Evolutionary conservation across 257 asterid species (phyloP).

Genomic region (Lycium ferocissimum): DNA sequence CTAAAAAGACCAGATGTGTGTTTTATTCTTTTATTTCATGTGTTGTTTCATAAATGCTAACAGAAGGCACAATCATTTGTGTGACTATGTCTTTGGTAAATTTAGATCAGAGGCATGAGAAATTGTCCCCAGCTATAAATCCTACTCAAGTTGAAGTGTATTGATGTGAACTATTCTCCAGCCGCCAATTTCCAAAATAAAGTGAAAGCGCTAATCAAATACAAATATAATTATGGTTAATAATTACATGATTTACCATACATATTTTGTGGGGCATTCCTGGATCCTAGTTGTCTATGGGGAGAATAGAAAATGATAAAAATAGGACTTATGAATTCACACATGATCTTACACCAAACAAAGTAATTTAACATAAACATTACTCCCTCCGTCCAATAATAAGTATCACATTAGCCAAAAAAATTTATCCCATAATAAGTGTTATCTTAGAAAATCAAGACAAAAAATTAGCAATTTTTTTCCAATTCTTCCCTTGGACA

Average conservation of each 20-base stretch:
- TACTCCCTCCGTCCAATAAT: too few relatives aligned
- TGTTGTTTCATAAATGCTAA: not conserved
- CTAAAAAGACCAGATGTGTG: not conserved
- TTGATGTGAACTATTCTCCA: conserved; percentile 26
- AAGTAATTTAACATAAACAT: not conserved
- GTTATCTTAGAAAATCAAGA: too few relatives aligned
- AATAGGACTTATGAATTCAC: not conserved
- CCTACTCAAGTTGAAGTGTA: conserved; percentile 2
- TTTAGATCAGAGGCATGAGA: not conserved
- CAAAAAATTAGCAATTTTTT: too few relatives aligned
- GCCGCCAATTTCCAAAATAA: conserved; percentile 32
- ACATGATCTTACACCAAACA: not conserved
- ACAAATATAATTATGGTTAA: conserved; percentile 23
- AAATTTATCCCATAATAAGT: too few relatives aligned
- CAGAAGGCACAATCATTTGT: conserved; percentile 9
- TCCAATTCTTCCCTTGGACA: too few relatives aligned
- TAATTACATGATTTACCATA: not conserved
- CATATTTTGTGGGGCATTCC: not conserved
- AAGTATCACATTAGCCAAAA: too few relatives aligned
- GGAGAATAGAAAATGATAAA: not conserved
- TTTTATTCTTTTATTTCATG: not conserved
- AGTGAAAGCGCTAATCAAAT: conserved; percentile 9
- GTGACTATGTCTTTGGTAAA: not conserved
- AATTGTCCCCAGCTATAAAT: not conserved
- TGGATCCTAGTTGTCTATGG: not conserved